phyloP scores from a whole-genome alignment of 768 basidiomycete species.

The Kockovaella imperatae region DNA sequence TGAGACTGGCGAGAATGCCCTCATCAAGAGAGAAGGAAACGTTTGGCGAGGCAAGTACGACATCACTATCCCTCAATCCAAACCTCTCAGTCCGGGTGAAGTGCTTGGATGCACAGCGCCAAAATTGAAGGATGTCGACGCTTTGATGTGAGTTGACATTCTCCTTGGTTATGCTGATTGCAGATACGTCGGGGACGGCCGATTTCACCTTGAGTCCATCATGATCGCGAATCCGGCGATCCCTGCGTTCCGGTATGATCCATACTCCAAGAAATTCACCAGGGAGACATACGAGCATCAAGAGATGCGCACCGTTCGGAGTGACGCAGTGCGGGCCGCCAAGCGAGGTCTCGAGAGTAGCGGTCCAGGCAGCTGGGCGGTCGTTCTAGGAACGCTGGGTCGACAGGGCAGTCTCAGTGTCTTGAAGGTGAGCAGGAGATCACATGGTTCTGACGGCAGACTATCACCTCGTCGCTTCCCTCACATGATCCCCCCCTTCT shows the following conservation, averaged over 20 bases:
- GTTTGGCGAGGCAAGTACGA: slow-evolving; percentile 46
- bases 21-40: slow-evolving; percentile 32
- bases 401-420: slow-evolving; percentile 89
- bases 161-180: background rate
- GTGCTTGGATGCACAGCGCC: slow-evolving; percentile 97
- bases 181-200: slow-evolving; percentile 94
- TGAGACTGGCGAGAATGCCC: slow-evolving; percentile 1
- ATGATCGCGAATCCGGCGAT: slow-evolving; percentile 98
- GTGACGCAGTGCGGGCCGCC: slow-evolving; percentile 68
- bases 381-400: slow-evolving; percentile 87
- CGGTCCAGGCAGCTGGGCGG: slow-evolving; percentile 62
- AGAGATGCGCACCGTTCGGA: slow-evolving; percentile 71
- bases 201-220: slow-evolving; percentile 95
- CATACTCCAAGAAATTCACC: slow-evolving; percentile 94
- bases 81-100: slow-evolving; percentile 92
- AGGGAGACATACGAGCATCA: slow-evolving; percentile 80
- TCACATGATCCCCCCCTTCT: slow-evolving; percentile 50
- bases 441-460: slow-evolving; percentile 6
- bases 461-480: slow-evolving; percentile 9
- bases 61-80: slow-evolving; percentile 45
- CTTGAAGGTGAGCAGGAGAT: slow-evolving; percentile 54
- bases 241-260: slow-evolving; percentile 95
- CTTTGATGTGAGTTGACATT: slow-evolving; percentile 62
- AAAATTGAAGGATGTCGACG: slow-evolving; percentile 66
- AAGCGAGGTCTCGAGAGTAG: slow-evolving; percentile 51